Evolutionary conservation across 2,329 filamentous ascomycete species (phyloP), one percentile per base, ranked within the genome.

Genomic region (Xylariaceae sp.): DNA sequence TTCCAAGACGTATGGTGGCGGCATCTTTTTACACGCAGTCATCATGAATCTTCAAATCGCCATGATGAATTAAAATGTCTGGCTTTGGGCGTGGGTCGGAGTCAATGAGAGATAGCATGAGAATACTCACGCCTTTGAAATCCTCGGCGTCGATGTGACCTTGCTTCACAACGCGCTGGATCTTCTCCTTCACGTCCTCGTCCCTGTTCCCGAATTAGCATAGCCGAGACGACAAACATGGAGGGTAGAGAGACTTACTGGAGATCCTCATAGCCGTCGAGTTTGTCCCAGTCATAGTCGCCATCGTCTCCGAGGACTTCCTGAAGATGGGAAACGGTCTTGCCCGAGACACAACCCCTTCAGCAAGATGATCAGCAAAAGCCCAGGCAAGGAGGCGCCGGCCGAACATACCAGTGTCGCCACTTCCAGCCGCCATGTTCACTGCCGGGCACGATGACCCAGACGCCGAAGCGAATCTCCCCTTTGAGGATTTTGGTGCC

Each of bases 331-430:
- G 75, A 64, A 53, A 97, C 74, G 63, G 90, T 83, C 49, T 79
- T 77, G 18, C 91, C 91, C 14, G 90, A 96, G 34, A 92, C 83
- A 63, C 93, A 97, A 31, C 93, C 92, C 92, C 92, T 96, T 46
- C 18, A 3, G 31, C 51, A 45, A 45, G 47, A 44, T 43, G 50
- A 43, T 43, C 13, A 33, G 13, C 17, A 28, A 33, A 33, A 18
- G 3, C 12, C 17, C 2, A 9, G 36, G 11, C 14, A 33, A 6
- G 19, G 4, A 31, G 36, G 22, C 18, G 33, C 18, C 40, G 42
- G 19, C 43, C 50, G 43, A 41, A 62, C 80, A 66, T 78, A 95
- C 93, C 93, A 97, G 69, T 97, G 93, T 66, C 87, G 88, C 85
- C 88, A 97, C 51, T 75, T 70, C 83, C 84, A 96, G 64, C 78